Conservation (phyloP, 768 basidiomycete species). For the Russula virescens region DNA sequence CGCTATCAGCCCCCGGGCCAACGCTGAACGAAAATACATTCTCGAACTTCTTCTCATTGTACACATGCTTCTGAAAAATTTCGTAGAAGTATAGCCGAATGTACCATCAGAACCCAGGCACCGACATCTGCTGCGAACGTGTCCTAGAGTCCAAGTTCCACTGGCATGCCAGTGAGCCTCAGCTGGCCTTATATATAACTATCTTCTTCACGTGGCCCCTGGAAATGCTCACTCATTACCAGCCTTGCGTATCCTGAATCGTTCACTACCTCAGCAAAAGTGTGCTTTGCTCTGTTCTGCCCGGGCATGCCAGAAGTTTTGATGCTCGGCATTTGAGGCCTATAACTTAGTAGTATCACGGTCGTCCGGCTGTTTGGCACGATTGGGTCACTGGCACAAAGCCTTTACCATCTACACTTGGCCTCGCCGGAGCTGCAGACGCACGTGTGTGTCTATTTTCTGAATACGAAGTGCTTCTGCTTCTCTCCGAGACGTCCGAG, state of each 20-base stretch:
- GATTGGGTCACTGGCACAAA: neutral
- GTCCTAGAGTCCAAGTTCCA: too few species aligned
- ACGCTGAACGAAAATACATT: too few species aligned
- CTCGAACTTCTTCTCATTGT: neutral
- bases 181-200: neutral
- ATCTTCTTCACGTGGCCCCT: neutral
- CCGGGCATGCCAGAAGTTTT: neutral
- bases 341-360: too few species aligned
- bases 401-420: neutral
- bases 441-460: conserved; percentile 14
- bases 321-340: too few species aligned
- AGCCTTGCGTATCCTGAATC: neutral
- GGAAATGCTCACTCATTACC: too few species aligned
- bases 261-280: neutral
- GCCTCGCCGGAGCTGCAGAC: neutral
- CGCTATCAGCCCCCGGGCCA: too few species aligned
- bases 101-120: neutral
- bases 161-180: neutral
- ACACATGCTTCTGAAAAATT: neutral
- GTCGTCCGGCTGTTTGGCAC: neutral
- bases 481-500: neutral
- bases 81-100: neutral
- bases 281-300: neutral
- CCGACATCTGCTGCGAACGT: too few species aligned
- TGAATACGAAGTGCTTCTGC: neutral